Percentiles rank a stretch among this genome's conserved stretches.
These are phyloP conservation scores for Schwanniomyces sp. DNA, from an alignment of 805 yeast species.

Conservation along the genomic window DNA sequence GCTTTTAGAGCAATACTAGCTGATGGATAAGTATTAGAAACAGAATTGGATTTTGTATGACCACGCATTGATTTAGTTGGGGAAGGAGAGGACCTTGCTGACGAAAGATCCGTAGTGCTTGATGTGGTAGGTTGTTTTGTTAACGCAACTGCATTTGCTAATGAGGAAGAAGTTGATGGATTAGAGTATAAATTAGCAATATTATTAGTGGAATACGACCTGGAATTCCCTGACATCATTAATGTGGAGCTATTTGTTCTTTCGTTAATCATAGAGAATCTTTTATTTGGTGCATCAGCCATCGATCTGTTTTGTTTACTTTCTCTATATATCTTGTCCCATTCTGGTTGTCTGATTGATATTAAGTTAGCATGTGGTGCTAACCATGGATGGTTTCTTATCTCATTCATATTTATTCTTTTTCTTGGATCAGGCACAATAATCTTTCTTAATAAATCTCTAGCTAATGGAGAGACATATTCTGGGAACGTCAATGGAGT, in stretches of 20 bases:
- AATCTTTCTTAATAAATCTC: constrained; percentile 84
- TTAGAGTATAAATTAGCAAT: constrained; percentile 47
- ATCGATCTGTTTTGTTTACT: constrained; percentile 27
- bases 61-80: constrained; percentile 20
- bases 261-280: constrained; percentile 46
- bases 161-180: constrained; percentile 66
- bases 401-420: constrained; percentile 66
- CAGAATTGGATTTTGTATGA: constrained; percentile 32
- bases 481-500: constrained; percentile 96
- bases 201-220: constrained; percentile 35
- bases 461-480: constrained; percentile 83
- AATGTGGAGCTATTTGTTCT: constrained; percentile 36
- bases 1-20: constrained; percentile 74
- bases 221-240: constrained; percentile 31
- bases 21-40: constrained; percentile 40
- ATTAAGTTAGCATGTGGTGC: constrained; percentile 80
- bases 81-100: constrained; percentile 13
- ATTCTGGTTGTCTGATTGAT: constrained; percentile 82
- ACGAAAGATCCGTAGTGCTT: constrained; percentile 1
- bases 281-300: constrained; percentile 26
- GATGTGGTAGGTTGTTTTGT: constrained; percentile 20
- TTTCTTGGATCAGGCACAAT: constrained; percentile 81
- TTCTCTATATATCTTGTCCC: constrained; percentile 64
- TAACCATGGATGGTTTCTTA: constrained; percentile 85
- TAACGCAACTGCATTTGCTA: constrained; percentile 51